Base-by-base conservation (phyloP, 129 eudicot genomes). In the Ambrosia artemisiifolia region DNA sequence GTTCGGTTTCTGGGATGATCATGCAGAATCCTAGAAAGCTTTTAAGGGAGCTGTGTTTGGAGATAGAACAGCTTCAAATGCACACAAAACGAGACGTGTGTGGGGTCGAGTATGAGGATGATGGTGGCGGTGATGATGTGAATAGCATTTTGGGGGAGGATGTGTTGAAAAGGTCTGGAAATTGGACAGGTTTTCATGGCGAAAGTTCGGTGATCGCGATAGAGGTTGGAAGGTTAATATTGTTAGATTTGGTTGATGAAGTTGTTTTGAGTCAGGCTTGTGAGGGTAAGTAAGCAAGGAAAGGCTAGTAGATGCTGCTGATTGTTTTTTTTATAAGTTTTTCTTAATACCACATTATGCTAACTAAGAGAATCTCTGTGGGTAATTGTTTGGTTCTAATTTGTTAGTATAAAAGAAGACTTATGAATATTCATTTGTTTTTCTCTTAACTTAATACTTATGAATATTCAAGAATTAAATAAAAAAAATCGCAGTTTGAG, bases 41-140 rank as follows among this genome's bases (percentile, higher is more conserved):
- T 77, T 72, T 94, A 24, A 83, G 83, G 72, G 98, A 94, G 43
- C 6, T 90, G 76, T 94, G 98, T 75, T 79, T 59, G n/a, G 95
- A 87, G 83, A 72, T 90, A 17, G 88, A 90, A 38, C 72, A 50
- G 63, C 83, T 86, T 63, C 85, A 69, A 54, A 18, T 70, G 81
- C 65, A 57, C 75, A 71, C 51, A 59, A 43, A 87, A 85, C 18
- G 9, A 57, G 38, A 4, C 38, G 17, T 1, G 38, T 57, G 64
- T 57, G 64, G 10, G 10, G 9, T 55, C 2, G 14, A 12, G 62
- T 7, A 55, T 19, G 33, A 92, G 70, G 17, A 6, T 28, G 7
- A 35, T 43, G 59, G 13, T 24, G 28, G 28, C 28, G 28, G 28
- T 71, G 89, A 76, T 63, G 77, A 75, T 12, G 53, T 85, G 78